Percentiles rank a stretch among this genome's conserved stretches.
These are phyloP conservation scores for Conidiobolus incongruus DNA, from an alignment of 371 early-diverging fungal genomes.

Conservation along the genomic window DNA sequence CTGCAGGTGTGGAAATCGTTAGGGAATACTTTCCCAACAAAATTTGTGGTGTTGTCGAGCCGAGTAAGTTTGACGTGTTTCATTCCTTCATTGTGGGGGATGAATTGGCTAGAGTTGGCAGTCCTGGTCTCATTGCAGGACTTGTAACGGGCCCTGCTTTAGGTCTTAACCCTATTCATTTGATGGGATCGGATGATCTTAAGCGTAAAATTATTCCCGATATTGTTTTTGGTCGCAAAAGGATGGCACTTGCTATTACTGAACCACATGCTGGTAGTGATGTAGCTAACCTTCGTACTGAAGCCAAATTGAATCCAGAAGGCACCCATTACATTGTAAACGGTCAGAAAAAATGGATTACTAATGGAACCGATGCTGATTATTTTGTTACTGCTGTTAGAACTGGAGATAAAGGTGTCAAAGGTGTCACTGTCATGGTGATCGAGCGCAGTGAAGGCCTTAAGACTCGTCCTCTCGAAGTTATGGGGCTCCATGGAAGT, in stretches of 20 bases:
- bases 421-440: slow-evolving; percentile 50
- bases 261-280: too few species aligned
- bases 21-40: slow-evolving; percentile 6
- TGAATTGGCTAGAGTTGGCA: slow-evolving; percentile 60
- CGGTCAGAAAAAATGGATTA: slow-evolving; percentile 74
- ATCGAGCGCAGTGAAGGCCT: slow-evolving; percentile 57
- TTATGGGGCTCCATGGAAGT: slow-evolving; percentile 62
- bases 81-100: slow-evolving; percentile 53
- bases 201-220: slow-evolving; percentile 39
- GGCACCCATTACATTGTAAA: slow-evolving; percentile 50
- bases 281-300: slow-evolving; percentile 49
- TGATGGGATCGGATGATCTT: slow-evolving; percentile 43
- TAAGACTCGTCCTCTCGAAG: too few species aligned
- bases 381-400: slow-evolving; percentile 37
- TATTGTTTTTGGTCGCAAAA: slow-evolving; percentile 45
- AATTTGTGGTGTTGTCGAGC: slow-evolving; percentile 15
- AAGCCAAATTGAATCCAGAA: slow-evolving; percentile 47
- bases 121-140: slow-evolving; percentile 68
- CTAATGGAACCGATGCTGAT: slow-evolving; percentile 69
- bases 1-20: slow-evolving; percentile 19
- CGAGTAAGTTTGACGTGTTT: slow-evolving; percentile 47
- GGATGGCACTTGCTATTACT: slow-evolving; percentile 52
- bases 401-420: slow-evolving; percentile 74
- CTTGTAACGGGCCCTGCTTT: slow-evolving; percentile 42
- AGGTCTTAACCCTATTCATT: slow-evolving; percentile 55